Conservation (phyloP, 2,329 filamentous ascomycete genomes). For the Diaporthe batatas region DNA sequence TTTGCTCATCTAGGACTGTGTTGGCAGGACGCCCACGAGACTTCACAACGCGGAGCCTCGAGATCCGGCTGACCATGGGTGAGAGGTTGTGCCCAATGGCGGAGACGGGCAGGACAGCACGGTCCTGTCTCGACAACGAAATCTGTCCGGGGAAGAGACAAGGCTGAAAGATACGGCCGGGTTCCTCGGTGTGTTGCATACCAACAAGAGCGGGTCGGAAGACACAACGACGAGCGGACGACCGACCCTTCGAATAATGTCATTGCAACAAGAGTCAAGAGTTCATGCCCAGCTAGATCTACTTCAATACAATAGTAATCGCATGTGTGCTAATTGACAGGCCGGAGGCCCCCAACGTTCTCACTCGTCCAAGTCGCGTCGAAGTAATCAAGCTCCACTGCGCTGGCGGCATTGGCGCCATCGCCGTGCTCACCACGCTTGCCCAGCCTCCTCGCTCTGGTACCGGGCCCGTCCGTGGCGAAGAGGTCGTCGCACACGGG, state of each 20-base stretch:
- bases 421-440: conserved; percentile 7
- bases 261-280: background rate
- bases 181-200: background rate
- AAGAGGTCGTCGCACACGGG: conserved; percentile 69
- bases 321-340: background rate
- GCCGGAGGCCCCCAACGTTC: conserved; percentile 34
- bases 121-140: conserved; percentile 1
- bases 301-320: background rate
- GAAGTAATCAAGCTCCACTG: conserved; percentile 60
- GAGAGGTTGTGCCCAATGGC: background rate
- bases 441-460: conserved; percentile 45
- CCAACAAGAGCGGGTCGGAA: background rate
- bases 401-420: conserved; percentile 45
- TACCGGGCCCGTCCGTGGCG: conserved; percentile 52
- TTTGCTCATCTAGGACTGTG: background rate
- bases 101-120: background rate
- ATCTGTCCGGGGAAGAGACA: background rate
- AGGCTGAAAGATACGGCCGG: background rate
- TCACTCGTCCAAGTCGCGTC: conserved; percentile 60
- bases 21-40: background rate
- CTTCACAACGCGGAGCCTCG: background rate
- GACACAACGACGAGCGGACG: background rate
- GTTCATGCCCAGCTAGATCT: background rate
- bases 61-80: too few species aligned
- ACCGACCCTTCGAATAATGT: background rate